Conservation (phyloP, 129 eudicot species). For the Lonicera japonica region DNA sequence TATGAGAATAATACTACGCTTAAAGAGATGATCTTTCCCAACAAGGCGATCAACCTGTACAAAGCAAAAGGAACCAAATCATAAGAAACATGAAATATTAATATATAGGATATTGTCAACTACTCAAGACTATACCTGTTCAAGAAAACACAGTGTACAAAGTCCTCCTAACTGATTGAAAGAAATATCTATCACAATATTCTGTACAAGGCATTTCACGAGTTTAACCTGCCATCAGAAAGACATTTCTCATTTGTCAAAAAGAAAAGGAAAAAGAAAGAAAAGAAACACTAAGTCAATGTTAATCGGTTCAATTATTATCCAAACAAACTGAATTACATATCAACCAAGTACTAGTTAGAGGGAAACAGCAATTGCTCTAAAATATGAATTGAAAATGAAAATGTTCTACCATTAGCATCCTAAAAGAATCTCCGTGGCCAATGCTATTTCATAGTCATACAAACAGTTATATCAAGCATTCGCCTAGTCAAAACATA, state of each 20-base stretch:
- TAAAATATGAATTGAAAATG: no score
- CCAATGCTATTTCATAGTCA: no score
- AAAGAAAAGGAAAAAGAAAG: no score
- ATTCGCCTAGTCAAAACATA: no score
- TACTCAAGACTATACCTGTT: slow-evolving; percentile 43
- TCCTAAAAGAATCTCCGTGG: no score
- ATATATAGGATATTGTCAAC: neutral
- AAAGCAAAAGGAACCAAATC: neutral
- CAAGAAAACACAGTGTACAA: slow-evolving; percentile 84
- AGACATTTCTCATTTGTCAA: slow-evolving; percentile 10
- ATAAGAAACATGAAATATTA: neutral
- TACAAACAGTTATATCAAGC: no score
- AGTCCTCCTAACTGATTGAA: slow-evolving; percentile 92
- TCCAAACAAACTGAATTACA: no score
- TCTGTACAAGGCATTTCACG: slow-evolving; percentile 68
- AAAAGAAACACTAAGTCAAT: no score
- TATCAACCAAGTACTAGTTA: neutral
- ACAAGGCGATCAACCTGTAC: slow-evolving; percentile 73
- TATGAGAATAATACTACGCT: slow-evolving; percentile 74
- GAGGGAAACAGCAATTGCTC: neutral
- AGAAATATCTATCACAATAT: slow-evolving; percentile 60
- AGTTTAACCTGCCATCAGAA: slow-evolving; percentile 73
- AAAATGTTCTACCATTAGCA: no score
- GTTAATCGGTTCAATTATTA: no score
- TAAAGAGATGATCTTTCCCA: slow-evolving; percentile 69